These are phyloP conservation scores for Penicillium fuscoglaucum DNA, from an alignment of 2,329 filamentous ascomycete species.

Conservation along the genomic window DNA sequence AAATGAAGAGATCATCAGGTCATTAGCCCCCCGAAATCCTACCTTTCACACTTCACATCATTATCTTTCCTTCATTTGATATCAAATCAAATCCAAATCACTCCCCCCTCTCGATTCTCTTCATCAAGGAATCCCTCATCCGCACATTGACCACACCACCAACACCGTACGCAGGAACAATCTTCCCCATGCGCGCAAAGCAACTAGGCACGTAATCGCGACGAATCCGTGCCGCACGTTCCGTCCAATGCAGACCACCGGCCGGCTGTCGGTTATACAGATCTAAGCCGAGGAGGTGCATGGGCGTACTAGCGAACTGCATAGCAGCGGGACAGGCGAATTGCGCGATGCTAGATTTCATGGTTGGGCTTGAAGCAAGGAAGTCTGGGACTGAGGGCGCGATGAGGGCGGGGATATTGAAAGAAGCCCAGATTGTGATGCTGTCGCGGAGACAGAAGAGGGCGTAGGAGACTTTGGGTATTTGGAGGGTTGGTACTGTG, in stretches of 20 bases:
- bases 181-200: constrained; percentile 75
- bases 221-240: constrained; percentile 67
- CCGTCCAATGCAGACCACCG: constrained; percentile 50
- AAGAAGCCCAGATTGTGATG: constrained; percentile 86
- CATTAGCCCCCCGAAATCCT: background rate
- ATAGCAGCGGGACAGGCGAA: constrained; percentile 77
- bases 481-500: constrained; percentile 40
- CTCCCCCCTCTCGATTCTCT: constrained; percentile 46
- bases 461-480: constrained; percentile 69
- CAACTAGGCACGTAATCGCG: constrained; percentile 75
- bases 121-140: constrained; percentile 68
- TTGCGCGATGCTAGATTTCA: constrained; percentile 67
- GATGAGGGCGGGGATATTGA: constrained; percentile 81
- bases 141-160: constrained; percentile 83
- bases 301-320: constrained; percentile 76
- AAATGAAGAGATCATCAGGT: constrained; percentile 8
- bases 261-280: constrained; percentile 69
- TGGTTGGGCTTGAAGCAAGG: constrained; percentile 46
- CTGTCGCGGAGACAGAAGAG: constrained; percentile 83
- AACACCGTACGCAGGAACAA: constrained; percentile 84
- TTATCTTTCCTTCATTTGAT: background rate
- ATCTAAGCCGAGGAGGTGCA: constrained; percentile 83
- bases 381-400: constrained; percentile 65
- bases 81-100: background rate
- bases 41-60: background rate